Percentiles rank a stretch among this genome's conserved stretches.
Conservation (phyloP, 305 asterid genomes). For the Fraxinus greggii region DNA sequence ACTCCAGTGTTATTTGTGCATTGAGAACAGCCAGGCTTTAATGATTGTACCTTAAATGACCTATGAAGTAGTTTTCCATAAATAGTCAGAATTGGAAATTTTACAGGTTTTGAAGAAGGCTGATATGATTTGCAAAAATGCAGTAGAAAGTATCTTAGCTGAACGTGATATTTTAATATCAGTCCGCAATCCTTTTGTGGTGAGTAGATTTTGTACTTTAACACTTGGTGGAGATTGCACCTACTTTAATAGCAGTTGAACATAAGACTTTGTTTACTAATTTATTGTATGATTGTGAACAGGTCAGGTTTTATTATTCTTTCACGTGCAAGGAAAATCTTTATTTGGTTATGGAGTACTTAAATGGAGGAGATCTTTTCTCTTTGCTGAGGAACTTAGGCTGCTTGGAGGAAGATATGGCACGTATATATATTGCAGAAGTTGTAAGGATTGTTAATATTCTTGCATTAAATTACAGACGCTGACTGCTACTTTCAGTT, state of each 20-base stretch:
- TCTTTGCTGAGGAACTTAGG: conserved; percentile 87
- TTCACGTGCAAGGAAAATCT: conserved; percentile 99
- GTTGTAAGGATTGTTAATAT: conserved; percentile 63
- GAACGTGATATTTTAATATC: conserved; percentile 97
- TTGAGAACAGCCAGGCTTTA: background rate
- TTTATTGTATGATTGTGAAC: conserved; percentile 57
- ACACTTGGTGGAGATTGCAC: conserved; percentile 10
- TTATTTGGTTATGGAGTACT: conserved; percentile 96
- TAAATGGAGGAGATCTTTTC: conserved; percentile 98
- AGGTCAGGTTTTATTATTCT: conserved; percentile 99
- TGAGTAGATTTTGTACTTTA: conserved; percentile 43
- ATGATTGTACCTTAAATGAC: conserved; percentile 19
- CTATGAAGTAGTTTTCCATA: conserved; percentile 16
- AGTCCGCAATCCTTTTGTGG: conserved; percentile 99
- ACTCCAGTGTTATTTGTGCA: background rate
- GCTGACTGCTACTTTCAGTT: conserved; percentile 23
- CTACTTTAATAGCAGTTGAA: conserved; percentile 20
- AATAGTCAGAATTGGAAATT: conserved; percentile 24
- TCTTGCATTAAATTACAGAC: conserved; percentile 20
- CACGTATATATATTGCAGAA: conserved; percentile 91
- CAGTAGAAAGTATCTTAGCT: conserved; percentile 94
- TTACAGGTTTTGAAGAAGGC: conserved; percentile 63
- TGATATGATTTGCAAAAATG: conserved; percentile 95
- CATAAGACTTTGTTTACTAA: conserved; percentile 39
- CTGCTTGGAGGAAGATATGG: conserved; percentile 96